A percentile compares a stretch with the other conserved stretches of the same genome.
phyloP scores from a whole-genome alignment of 2,329 filamentous ascomycete genomes.

The Didymella pinodella region DNA sequence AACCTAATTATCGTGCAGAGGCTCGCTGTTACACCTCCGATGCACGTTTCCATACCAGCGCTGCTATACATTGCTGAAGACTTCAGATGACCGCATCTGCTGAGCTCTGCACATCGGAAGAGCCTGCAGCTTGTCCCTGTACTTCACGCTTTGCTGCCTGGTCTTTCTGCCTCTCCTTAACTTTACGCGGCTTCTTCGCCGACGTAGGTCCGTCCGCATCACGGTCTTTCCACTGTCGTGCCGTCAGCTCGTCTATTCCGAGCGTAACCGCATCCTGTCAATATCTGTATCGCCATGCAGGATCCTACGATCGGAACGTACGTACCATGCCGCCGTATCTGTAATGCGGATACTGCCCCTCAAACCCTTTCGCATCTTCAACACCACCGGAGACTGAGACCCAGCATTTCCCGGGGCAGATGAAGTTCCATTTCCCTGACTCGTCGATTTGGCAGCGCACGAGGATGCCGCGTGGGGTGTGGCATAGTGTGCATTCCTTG shows the following conservation, averaged over 20 bases:
- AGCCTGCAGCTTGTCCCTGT: background rate
- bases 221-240: conserved; percentile 51
- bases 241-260: background rate
- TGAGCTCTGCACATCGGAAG: background rate
- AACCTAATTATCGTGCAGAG: background rate
- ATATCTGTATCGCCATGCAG: background rate
- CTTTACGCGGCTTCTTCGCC: conserved; percentile 53
- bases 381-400: conserved; percentile 54
- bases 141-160: conserved; percentile 13
- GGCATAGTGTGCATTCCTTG: conserved; percentile 55
- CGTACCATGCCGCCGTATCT: conserved; percentile 47
- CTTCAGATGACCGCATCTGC: background rate
- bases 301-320: background rate
- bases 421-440: conserved; percentile 53
- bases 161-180: conserved; percentile 47
- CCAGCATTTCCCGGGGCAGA: conserved; percentile 57
- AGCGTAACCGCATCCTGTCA: background rate
- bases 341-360: conserved; percentile 29
- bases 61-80: background rate
- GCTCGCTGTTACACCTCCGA: background rate
- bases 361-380: conserved; percentile 47
- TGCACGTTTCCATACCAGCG: background rate
- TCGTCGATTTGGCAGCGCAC: conserved; percentile 56
- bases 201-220: conserved; percentile 52
- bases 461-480: conserved; percentile 48